These are phyloP conservation scores for Vicia villosa DNA, from an alignment of 306 rosid species.

Conservation along the genomic window DNA sequence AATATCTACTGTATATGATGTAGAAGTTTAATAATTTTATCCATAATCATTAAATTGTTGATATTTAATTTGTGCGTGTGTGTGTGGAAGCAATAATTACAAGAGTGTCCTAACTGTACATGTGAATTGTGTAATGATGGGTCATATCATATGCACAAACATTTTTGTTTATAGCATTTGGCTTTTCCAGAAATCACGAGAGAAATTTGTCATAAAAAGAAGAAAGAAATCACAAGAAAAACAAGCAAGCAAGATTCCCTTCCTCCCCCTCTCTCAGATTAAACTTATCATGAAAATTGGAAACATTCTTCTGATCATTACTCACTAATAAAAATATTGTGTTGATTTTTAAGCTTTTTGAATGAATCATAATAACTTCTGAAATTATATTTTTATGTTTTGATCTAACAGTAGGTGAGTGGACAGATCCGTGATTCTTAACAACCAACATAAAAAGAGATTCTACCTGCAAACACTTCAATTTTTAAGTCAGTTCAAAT, in stretches of 20 bases:
- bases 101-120: slow-evolving; percentile 5
- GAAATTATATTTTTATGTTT: no score
- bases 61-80: neutral
- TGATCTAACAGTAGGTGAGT: no score
- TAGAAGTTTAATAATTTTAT: neutral
- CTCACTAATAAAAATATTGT: no score
- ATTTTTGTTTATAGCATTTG: slow-evolving; percentile 37
- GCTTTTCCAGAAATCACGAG: neutral
- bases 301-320: no score
- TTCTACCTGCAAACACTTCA: no score
- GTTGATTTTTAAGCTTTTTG: no score
- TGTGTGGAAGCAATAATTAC: slow-evolving; percentile 3
- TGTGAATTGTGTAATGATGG: neutral
- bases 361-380: no score
- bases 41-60: neutral
- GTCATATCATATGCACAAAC: neutral
- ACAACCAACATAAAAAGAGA: no score
- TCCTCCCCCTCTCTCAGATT: neutral
- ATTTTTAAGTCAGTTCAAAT: no score
- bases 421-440: no score
- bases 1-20: no score
- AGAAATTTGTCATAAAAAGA: neutral
- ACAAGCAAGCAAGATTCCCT: neutral
- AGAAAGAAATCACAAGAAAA: neutral
- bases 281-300: no score